Conservation (phyloP, 208 protist species). For the Leishmania guyanensis region DNA sequence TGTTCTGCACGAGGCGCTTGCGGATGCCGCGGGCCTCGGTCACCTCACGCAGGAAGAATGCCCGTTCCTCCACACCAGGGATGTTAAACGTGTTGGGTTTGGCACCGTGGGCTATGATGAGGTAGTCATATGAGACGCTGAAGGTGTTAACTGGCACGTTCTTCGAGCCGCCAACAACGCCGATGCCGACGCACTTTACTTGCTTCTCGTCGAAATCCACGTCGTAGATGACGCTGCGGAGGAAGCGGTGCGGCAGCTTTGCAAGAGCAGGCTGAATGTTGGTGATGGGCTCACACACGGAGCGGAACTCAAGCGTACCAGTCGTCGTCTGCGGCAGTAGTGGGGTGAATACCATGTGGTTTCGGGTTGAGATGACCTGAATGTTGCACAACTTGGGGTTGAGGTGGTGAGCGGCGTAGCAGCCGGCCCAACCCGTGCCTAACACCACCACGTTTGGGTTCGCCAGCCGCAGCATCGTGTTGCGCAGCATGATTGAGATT, state of each 20-base stretch:
- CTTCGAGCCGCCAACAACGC: constrained; percentile 57
- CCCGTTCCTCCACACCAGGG: constrained; percentile 88
- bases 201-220: constrained; percentile 78
- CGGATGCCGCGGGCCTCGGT: constrained; percentile 88
- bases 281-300: constrained; percentile 87
- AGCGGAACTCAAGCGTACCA: constrained; percentile 92
- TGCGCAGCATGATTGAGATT: constrained; percentile 33
- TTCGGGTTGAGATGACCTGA: constrained; percentile 84
- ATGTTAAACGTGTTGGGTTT: constrained; percentile 93
- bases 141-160: constrained; percentile 78
- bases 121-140: constrained; percentile 91
- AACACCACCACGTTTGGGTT: constrained; percentile 90
- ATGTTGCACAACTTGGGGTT: constrained; percentile 86
- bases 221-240: constrained; percentile 75
- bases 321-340: constrained; percentile 92
- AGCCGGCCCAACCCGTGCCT: constrained; percentile 92
- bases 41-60: constrained; percentile 91
- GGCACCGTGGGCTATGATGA: constrained; percentile 89
- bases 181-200: constrained; percentile 81
- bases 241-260: constrained; percentile 75
- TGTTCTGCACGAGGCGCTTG: constrained; percentile 91
- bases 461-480: constrained; percentile 33
- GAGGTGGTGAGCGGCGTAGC: constrained; percentile 73
- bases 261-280: constrained; percentile 87
- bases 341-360: constrained; percentile 96